A percentile compares a stretch with the other conserved stretches of the same genome.
Evolutionary conservation across 495 filamentous ascomycete genomes (phyloP).

Genomic region (Rusavskia elegans): DNA sequence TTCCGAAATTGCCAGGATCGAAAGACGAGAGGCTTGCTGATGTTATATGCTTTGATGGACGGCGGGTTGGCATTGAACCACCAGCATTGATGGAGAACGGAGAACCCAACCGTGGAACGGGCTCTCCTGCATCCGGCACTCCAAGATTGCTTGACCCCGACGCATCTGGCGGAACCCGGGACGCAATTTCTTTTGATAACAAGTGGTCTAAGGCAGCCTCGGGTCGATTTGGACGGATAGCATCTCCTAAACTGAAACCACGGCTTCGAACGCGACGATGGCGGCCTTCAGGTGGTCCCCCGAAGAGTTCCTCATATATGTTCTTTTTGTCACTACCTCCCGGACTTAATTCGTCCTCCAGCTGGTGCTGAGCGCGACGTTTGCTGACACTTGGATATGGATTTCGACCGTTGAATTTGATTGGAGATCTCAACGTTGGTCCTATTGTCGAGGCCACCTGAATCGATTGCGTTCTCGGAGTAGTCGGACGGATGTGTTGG

Average conservation of each 20-base stretch:
- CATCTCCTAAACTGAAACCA: constrained; percentile 31
- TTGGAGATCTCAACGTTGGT: constrained; percentile 30
- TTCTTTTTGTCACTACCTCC: constrained; percentile 29
- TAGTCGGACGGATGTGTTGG: constrained; percentile 17
- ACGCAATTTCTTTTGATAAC: background rate
- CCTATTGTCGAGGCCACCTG: constrained; percentile 23
- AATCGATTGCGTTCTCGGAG: constrained; percentile 11
- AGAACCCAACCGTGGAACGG: constrained; percentile 33
- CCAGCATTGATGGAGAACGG: constrained; percentile 25
- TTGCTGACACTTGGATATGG: constrained; percentile 36
- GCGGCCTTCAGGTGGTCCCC: constrained; percentile 28
- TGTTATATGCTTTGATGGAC: constrained; percentile 7
- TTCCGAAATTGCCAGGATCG: constrained; percentile 4
- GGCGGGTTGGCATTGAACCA: constrained; percentile 7
- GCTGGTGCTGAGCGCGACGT: constrained; percentile 30
- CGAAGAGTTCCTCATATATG: constrained; percentile 32
- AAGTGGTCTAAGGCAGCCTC: constrained; percentile 34
- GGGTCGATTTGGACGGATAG: constrained; percentile 21
- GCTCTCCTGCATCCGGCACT: constrained; percentile 16
- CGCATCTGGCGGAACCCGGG: background rate
- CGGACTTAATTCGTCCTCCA: constrained; percentile 31
- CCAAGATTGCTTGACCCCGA: background rate
- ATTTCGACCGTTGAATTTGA: constrained; percentile 23
- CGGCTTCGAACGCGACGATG: constrained; percentile 35
- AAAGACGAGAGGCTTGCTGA: constrained; percentile 11